phyloP scores from a whole-genome alignment of 2,329 filamentous ascomycete species.

The Venturia aucupariae region DNA sequence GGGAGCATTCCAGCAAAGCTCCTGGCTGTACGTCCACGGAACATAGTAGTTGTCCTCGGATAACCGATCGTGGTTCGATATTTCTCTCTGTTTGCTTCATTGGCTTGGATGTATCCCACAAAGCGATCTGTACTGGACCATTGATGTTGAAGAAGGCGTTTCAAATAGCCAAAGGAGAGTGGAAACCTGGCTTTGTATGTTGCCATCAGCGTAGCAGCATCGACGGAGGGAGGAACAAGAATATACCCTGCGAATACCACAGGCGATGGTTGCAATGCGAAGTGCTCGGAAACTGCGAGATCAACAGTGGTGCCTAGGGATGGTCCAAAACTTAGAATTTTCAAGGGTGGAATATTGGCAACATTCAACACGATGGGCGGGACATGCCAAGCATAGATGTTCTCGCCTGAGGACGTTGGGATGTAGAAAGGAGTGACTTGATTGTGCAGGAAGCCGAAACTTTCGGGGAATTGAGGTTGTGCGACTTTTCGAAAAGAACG shows the following conservation, averaged over 20 bases:
- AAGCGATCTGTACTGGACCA: slow-evolving; percentile 69
- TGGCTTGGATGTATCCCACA: slow-evolving; percentile 37
- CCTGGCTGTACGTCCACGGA: slow-evolving; percentile 59
- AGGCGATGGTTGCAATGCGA: slow-evolving; percentile 31
- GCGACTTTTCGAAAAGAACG: slow-evolving; percentile 16
- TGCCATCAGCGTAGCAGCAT: slow-evolving; percentile 61
- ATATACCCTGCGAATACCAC: slow-evolving; percentile 65
- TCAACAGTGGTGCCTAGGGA: slow-evolving; percentile 82
- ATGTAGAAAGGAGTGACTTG: too few relatives aligned
- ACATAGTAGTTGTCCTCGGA: slow-evolving; percentile 75
- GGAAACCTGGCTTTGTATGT: slow-evolving; percentile 66
- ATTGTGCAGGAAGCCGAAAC: too few relatives aligned
- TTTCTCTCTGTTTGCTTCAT: too few relatives aligned
- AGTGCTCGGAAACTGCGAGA: slow-evolving; percentile 63
- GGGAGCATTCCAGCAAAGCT: slow-evolving; percentile 52
- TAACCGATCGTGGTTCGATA: slow-evolving; percentile 58
- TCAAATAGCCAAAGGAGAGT: slow-evolving; percentile 50
- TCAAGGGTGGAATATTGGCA: slow-evolving; percentile 54
- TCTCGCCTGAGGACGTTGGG: too few relatives aligned
- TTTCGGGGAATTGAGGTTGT: too few relatives aligned
- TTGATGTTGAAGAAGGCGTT: slow-evolving; percentile 58
- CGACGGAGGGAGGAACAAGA: slow-evolving; percentile 70
- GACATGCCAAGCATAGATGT: too few relatives aligned
- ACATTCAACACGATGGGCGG: too few relatives aligned
- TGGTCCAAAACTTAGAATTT: slow-evolving; percentile 76